Evolutionary conservation across 2,329 filamentous ascomycete genomes (phyloP), one percentile per base, ranked within the genome.

Genomic region (Arthrinium puccinioides): DNA sequence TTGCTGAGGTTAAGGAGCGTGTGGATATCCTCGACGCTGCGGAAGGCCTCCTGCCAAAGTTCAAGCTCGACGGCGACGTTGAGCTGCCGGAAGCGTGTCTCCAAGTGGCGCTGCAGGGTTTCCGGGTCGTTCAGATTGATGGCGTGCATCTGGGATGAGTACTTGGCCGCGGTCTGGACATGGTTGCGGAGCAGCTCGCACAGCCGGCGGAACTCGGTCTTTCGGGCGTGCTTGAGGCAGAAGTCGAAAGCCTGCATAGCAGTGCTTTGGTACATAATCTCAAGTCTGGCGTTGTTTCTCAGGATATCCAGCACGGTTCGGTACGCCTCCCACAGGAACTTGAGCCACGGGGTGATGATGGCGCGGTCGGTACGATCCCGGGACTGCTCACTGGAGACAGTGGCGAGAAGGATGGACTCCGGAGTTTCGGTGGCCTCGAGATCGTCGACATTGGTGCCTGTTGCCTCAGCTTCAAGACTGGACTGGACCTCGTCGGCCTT

Each of bases 271-370:
- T 98, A 98, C 71, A 97, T 90, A 41, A 94, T 80, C 71, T 98
- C 92, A 40, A 98, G 79, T 42, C 92, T 84, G 40, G 92, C 90
- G 72, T 98, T 98, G 76, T 98, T 98, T 72, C 94, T 89, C 57
- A 98, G 81, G 56, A 98, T 98, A 56, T 98, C 92, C 56, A 98
- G 77, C 27, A 98, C 92, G 25, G 92, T 98, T 45, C 92, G 85
- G 72, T 98, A 98, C 13, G 92, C 95, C 73, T 98, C 92, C 92
- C 92, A 98, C 45, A 98, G 74, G 61, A 98, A 98, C 72, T 98
- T 98, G 57, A 98, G 79, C 92, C 92, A 98, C 42, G 92, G 92
- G 20, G 92, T 98, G 43, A 98, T 92, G 55, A 98, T 94, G 58
- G 92, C 92, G 55, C 92, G 84, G 70, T 98, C 92, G 53, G 92